These are phyloP conservation scores for Nakazawaea siamensis DNA, from an alignment of 805 yeast species.

Conservation along the genomic window DNA sequence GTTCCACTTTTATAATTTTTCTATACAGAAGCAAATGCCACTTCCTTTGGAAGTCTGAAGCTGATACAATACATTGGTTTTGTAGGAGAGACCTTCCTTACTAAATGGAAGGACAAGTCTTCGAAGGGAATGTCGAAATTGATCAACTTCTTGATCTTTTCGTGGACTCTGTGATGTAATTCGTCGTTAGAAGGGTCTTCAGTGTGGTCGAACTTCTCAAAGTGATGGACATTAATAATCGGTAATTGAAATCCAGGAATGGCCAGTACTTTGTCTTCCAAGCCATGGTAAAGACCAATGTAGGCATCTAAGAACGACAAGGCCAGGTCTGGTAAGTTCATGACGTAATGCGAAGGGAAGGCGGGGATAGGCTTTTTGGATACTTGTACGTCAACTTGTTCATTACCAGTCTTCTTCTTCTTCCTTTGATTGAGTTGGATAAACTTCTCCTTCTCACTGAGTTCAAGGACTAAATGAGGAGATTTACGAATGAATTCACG, in stretches of 20 bases:
- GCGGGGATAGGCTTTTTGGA: conserved; percentile 36
- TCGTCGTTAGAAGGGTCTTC: conserved; percentile 55
- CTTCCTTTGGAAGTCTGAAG: conserved; percentile 61
- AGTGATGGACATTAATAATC: conserved; percentile 79
- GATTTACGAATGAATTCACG: conserved; percentile 66
- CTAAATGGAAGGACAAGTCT: conserved; percentile 62
- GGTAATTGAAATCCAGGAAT: conserved; percentile 56
- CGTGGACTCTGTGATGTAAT: conserved; percentile 55
- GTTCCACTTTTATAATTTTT: conserved; percentile 31
- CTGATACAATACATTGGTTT: conserved; percentile 92
- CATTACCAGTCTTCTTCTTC: conserved; percentile 19
- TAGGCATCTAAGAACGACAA: conserved; percentile 72
- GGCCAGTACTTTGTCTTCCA: conserved; percentile 22
- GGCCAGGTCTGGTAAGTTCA: conserved; percentile 95
- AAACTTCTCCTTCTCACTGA: conserved; percentile 26
- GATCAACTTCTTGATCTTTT: conserved; percentile 39
- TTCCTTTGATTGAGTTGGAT: conserved; percentile 31
- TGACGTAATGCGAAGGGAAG: conserved; percentile 65
- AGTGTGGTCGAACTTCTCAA: conserved; percentile 75
- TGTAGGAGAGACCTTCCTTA: conserved; percentile 92
- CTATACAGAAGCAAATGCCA: conserved; percentile 34
- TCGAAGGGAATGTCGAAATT: conserved; percentile 39
- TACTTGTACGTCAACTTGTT: conserved; percentile 3
- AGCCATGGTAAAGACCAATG: conserved; percentile 55
- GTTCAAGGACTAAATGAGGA: conserved; percentile 40